phyloP scores from a whole-genome alignment of 2,329 filamentous ascomycete species.

The Chaetomiaceae sp. region DNA sequence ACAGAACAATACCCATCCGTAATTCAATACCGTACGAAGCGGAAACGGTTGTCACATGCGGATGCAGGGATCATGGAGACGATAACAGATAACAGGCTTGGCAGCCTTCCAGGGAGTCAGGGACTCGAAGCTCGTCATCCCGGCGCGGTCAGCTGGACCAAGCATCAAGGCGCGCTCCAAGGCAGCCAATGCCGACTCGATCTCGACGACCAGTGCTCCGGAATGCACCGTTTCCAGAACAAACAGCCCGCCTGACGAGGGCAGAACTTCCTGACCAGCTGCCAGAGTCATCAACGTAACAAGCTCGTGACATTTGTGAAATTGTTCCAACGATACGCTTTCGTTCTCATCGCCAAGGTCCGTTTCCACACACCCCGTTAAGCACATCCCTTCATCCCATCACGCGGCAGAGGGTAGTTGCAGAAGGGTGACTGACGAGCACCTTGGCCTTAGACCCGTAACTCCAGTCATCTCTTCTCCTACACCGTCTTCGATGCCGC shows the following conservation, averaged over 20 bases:
- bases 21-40: no score
- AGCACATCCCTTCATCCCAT: no score
- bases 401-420: no score
- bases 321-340: no score
- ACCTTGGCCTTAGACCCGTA: not conserved
- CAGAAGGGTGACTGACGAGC: not conserved
- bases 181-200: constrained; percentile 4
- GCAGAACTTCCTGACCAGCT: constrained; percentile 13
- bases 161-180: not conserved
- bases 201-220: not conserved
- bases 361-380: no score
- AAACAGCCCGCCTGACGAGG: constrained; percentile 7
- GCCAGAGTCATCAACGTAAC: not conserved
- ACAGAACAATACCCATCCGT: no score
- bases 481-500: not conserved
- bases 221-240: constrained; percentile 2
- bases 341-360: no score
- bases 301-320: not conserved
- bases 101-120: constrained; percentile 5
- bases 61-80: not conserved
- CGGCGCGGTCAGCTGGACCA: constrained; percentile 20
- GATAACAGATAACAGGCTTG: constrained; percentile 17
- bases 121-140: constrained; percentile 15
- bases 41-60: no score
- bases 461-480: not conserved